A percentile compares a stretch with the other conserved stretches of the same genome.
Conservation (phyloP, 2,329 filamentous ascomycete species). For the Elsinoe perseae region DNA sequence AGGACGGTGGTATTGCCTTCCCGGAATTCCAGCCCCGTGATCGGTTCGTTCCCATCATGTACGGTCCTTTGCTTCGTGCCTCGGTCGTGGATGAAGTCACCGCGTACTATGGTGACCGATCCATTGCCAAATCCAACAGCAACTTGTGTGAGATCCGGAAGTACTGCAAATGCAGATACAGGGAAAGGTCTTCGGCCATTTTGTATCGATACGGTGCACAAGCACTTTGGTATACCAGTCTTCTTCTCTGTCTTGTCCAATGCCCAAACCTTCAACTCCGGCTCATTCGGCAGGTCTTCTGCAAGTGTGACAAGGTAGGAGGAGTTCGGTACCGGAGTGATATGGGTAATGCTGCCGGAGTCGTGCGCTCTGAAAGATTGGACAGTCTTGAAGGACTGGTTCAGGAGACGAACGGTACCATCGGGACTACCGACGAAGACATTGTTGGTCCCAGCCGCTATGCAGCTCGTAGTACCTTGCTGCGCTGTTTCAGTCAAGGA, state of each 20-base stretch:
- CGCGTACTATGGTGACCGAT: slow-evolving; percentile 83
- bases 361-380: slow-evolving; percentile 84
- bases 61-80: slow-evolving; percentile 91
- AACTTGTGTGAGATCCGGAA: slow-evolving; percentile 83
- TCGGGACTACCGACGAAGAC: slow-evolving; percentile 81
- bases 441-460: slow-evolving; percentile 80
- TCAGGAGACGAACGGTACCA: slow-evolving; percentile 81
- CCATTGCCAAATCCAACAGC: slow-evolving; percentile 95
- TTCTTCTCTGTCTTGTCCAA: slow-evolving; percentile 91
- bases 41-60: slow-evolving; percentile 91
- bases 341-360: slow-evolving; percentile 71
- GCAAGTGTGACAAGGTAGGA: slow-evolving; percentile 76
- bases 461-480: slow-evolving; percentile 64
- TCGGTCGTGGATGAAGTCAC: slow-evolving; percentile 89
- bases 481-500: slow-evolving; percentile 20
- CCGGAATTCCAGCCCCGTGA: slow-evolving; percentile 80
- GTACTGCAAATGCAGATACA: slow-evolving; percentile 82
- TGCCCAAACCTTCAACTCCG: slow-evolving; percentile 93
- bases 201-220: slow-evolving; percentile 76
- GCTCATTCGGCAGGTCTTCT: slow-evolving; percentile 82
- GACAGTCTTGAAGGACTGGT: slow-evolving; percentile 76
- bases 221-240: slow-evolving; percentile 77
- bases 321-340: slow-evolving; percentile 85
- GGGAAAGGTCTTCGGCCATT: slow-evolving; percentile 91
- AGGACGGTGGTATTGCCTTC: slow-evolving; percentile 61